Conservation (phyloP, 169 alveolate species). For the Plasmodium cynomolgi region DNA sequence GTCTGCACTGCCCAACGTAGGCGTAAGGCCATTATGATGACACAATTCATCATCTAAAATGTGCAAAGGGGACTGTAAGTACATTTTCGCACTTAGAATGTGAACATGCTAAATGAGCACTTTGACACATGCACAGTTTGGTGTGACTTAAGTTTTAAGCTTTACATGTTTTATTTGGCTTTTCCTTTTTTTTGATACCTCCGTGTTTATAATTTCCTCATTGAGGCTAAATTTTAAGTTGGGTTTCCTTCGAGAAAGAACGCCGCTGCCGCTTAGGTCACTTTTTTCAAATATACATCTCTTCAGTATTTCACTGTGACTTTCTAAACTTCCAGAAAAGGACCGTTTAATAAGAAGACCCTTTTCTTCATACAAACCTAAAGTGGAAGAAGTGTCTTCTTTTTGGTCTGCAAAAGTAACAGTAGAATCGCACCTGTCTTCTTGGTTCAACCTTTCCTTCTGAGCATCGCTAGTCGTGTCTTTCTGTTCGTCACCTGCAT, state of each 20-base stretch:
- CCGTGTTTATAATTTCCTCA: constrained; percentile 18
- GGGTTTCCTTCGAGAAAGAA: constrained; percentile 23
- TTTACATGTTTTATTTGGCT: background rate
- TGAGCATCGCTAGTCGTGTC: constrained; percentile 5
- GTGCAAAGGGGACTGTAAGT: background rate
- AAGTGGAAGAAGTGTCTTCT: constrained; percentile 5
- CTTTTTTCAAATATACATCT: constrained; percentile 7
- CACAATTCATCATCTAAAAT: background rate
- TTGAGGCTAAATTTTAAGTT: constrained; percentile 18
- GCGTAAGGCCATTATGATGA: background rate
- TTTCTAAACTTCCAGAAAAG: constrained; percentile 23
- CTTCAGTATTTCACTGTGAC: constrained; percentile 11
- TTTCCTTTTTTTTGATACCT: constrained; percentile 38
- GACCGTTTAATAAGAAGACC: background rate
- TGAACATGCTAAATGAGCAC: background rate
- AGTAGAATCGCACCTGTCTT: background rate
- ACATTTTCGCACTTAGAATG: background rate
- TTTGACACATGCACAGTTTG: background rate
- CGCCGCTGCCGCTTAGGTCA: background rate
- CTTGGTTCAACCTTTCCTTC: background rate
- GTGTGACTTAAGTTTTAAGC: background rate
- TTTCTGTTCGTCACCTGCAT: constrained; percentile 1
- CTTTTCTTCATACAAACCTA: constrained; percentile 2
- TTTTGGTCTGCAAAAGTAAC: constrained; percentile 2
- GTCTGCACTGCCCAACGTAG: background rate